Base-by-base conservation (phyloP, 1,284 basidiomycete genomes). In the Apiotrichum sp. region DNA sequence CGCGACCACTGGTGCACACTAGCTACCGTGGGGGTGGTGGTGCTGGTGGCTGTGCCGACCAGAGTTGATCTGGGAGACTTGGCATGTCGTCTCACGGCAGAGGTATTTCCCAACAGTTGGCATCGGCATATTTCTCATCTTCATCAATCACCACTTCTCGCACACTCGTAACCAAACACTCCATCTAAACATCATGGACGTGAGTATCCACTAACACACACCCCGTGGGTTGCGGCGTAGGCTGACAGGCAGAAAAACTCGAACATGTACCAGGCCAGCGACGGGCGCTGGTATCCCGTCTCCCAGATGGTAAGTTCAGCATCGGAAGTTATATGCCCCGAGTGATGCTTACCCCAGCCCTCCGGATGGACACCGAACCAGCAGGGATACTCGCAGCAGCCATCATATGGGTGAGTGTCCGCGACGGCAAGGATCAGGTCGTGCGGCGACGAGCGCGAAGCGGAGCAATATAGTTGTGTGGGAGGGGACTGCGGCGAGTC, bases 241-340 rank as follows among this genome's bases (percentile, higher is more conserved):
- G 8, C 42, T 35, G n/a, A 44, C 33, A 22, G 6, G 34, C 55
- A 55, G 43, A 40, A 55, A 7, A 7, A 38, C 36, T 9, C 10
- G 6, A 14, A 16, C 14, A 57, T 58, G 54, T 63, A 63, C 47
- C 62, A 63, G 47, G 62, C 62, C 44, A 41, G 34, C 3, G 62
- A 63, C 41, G 62, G 62, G 36, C 52, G 57, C 52, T 63, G 62
- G 62, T 63, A 63, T 45, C 61, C 61, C 40, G 42, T 50, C 13
- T 13, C 41, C 42, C 41, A 56, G 43, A 60, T 60, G 58, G 47
- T 48, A 16, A 36, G 47, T 48, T 13, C 36, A 7, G 36, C 13
- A 7, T 22, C 22, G 22, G 22, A 22, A 22, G 22, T 38, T 38
- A 38, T 38, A 38, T 38, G n/a, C 33, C 7, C 29, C 22, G 44